phyloP scores from a whole-genome alignment of 768 basidiomycete species.

The Inosperma sp. region DNA sequence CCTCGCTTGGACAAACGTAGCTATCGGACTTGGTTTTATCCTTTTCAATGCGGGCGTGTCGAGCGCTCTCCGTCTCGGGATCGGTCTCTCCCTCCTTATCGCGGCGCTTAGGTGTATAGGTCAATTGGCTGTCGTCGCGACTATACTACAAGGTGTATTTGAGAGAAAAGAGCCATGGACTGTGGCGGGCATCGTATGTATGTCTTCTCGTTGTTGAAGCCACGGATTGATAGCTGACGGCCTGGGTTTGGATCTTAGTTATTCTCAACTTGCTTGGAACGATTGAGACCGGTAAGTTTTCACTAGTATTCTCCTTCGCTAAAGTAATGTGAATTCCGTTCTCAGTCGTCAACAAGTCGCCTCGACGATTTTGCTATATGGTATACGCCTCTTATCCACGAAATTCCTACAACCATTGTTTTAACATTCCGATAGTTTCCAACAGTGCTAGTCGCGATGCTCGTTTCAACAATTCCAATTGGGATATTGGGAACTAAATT shows the following conservation, averaged over 20 bases:
- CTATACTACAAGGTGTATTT: slow-evolving; percentile 69
- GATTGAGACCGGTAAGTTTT: slow-evolving; percentile 61
- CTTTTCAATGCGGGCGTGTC: slow-evolving; percentile 68
- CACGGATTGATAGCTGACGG: not conserved
- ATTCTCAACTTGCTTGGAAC: slow-evolving; percentile 75
- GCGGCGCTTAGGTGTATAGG: slow-evolving; percentile 71
- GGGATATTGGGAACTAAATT: slow-evolving; percentile 71
- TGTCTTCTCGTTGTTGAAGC: slow-evolving; percentile 27
- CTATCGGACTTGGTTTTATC: slow-evolving; percentile 71
- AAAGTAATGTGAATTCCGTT: not conserved
- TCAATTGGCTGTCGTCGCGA: slow-evolving; percentile 72
- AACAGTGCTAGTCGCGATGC: slow-evolving; percentile 60
- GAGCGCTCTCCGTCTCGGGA: slow-evolving; percentile 55
- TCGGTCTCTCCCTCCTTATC: slow-evolving; percentile 62
- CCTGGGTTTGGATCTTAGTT: slow-evolving; percentile 33
- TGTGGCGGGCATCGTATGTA: slow-evolving; percentile 69
- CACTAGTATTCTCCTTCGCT: not conserved
- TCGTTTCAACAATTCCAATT: slow-evolving; percentile 74
- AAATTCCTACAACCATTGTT: not conserved
- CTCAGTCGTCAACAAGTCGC: slow-evolving; percentile 76
- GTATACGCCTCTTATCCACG: slow-evolving; percentile 41
- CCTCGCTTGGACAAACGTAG: slow-evolving; percentile 71
- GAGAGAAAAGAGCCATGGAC: slow-evolving; percentile 69
- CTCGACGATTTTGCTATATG: slow-evolving; percentile 70
- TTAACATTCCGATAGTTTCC: slow-evolving; percentile 51